A percentile compares a stretch with the other conserved stretches of the same genome.
Conservation (phyloP, 2,329 filamentous ascomycete species). For the Paecilomyces formosus region DNA sequence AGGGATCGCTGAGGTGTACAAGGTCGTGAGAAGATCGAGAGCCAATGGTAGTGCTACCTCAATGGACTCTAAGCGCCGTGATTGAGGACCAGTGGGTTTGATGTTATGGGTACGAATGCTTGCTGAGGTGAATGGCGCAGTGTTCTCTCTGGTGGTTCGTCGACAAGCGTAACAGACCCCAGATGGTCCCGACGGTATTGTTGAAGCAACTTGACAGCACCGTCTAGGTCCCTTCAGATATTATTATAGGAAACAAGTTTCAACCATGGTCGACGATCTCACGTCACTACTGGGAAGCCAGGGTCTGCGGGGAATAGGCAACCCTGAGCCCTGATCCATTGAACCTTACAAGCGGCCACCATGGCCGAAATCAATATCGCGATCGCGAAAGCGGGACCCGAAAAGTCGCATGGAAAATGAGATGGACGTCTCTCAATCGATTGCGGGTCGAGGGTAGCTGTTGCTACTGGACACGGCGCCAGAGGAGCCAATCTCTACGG, state of each 20-base stretch:
- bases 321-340: not conserved
- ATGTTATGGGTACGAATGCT: slow-evolving; percentile 10
- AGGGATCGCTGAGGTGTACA: slow-evolving; percentile 6
- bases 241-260: not conserved
- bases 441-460: not conserved
- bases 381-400: not conserved
- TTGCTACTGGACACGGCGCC: not conserved
- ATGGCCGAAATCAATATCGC: not conserved
- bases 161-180: not conserved
- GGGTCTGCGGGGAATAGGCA: not conserved
- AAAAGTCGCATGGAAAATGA: not conserved
- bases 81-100: slow-evolving; percentile 8
- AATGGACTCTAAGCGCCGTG: slow-evolving; percentile 13
- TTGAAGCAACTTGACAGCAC: not conserved
- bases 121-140: slow-evolving; percentile 6
- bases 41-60: slow-evolving; percentile 11
- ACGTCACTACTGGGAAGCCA: not conserved
- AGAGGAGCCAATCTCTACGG: not conserved
- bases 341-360: not conserved
- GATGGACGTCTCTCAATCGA: not conserved
- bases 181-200: not conserved
- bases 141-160: not conserved
- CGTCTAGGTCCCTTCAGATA: not conserved
- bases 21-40: not conserved
- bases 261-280: not conserved